These are phyloP conservation scores for Pichia nakasei DNA, from an alignment of 805 yeast genomes.

Conservation along the genomic window DNA sequence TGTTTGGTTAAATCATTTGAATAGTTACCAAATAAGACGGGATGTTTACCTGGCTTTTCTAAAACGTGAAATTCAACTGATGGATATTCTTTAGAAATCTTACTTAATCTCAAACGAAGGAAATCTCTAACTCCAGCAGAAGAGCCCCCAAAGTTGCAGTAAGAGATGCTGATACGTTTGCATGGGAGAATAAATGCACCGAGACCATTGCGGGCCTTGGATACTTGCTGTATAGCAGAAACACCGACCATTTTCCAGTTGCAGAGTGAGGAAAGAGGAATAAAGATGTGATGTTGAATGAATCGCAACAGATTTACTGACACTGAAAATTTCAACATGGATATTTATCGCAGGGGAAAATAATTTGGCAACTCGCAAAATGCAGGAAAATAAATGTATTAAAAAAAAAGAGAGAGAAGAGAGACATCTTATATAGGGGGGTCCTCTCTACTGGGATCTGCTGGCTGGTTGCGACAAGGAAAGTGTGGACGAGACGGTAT, in stretches of 20 bases:
- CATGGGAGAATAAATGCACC: constrained; percentile 73
- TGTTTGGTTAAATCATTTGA: constrained; percentile 20
- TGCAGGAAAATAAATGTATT: no score
- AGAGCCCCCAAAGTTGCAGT: constrained; percentile 95
- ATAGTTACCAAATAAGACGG: constrained; percentile 57
- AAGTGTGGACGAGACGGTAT: background rate
- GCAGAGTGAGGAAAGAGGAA: background rate
- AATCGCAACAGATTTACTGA: background rate
- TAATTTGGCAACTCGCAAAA: no score
- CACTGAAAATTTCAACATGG: no score
- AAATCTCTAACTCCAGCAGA: constrained; percentile 73
- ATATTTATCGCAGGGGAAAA: no score
- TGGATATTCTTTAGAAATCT: constrained; percentile 53
- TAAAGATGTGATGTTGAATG: background rate
- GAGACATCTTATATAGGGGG: no score
- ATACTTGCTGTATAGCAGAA: constrained; percentile 48
- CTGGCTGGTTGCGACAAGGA: no score
- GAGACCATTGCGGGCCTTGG: constrained; percentile 66
- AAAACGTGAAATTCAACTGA: constrained; percentile 63
- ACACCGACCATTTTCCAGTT: constrained; percentile 30
- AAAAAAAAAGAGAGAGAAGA: no score
- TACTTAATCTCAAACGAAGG: constrained; percentile 41
- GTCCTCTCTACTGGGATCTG: no score
- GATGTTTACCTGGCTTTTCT: constrained; percentile 70
- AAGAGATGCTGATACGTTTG: constrained; percentile 63